Evolutionary conservation across 345 rosid species (phyloP).

Genomic region (Pseudoturritis turrita): DNA sequence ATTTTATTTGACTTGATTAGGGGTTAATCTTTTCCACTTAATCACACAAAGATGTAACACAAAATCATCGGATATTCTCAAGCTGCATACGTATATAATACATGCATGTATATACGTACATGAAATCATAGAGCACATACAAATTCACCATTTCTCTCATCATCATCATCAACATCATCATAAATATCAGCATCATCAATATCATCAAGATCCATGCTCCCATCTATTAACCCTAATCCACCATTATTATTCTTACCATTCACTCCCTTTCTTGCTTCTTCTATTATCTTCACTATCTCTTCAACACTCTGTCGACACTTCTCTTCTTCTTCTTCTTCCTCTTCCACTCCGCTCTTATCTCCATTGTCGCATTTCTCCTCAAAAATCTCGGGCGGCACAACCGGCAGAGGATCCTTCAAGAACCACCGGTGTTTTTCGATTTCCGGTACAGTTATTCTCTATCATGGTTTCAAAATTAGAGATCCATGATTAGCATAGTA

Average conservation of each 20-base stretch:
- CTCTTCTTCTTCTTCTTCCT: slow-evolving; percentile 22
- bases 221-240: slow-evolving; percentile 42
- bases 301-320: slow-evolving; percentile 55
- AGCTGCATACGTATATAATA: background rate
- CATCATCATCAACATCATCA: slow-evolving; percentile 42
- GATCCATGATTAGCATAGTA: background rate
- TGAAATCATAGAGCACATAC: slow-evolving; percentile 61
- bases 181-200: slow-evolving; percentile 65
- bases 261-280: slow-evolving; percentile 63
- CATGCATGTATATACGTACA: background rate
- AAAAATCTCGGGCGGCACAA: slow-evolving; percentile 29
- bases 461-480: background rate
- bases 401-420: slow-evolving; percentile 37
- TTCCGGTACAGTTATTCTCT: slow-evolving; percentile 72
- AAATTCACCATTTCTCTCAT: slow-evolving; percentile 71
- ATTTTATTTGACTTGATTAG: slow-evolving; percentile 7
- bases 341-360: background rate
- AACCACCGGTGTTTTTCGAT: slow-evolving; percentile 68
- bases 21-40: background rate
- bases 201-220: slow-evolving; percentile 72
- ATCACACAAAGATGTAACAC: slow-evolving; percentile 14
- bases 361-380: slow-evolving; percentile 33
- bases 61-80: background rate
- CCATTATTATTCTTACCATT: slow-evolving; percentile 37
- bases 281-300: slow-evolving; percentile 55